phyloP scores from a whole-genome alignment of 108 stramenopile species.

The Parmales sp. region DNA sequence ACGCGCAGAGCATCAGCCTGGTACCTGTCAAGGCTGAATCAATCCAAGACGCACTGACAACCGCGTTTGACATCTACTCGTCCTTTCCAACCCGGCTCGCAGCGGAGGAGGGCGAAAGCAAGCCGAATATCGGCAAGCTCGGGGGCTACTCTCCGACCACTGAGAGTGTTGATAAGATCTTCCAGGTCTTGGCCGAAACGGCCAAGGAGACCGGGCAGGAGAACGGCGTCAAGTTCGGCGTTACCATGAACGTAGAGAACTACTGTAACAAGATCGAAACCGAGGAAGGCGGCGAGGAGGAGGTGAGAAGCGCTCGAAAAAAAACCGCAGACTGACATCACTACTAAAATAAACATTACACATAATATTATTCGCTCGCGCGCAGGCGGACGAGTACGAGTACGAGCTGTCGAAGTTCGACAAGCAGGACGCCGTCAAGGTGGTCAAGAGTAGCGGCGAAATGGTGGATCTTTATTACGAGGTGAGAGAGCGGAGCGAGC shows the following conservation, averaged over 20 bases:
- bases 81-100: neutral
- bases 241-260: neutral
- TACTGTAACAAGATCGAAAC: neutral
- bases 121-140: neutral
- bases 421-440: neutral
- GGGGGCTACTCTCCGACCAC: neutral
- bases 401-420: neutral
- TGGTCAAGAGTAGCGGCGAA: constrained; percentile 4
- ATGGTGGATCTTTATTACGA: neutral
- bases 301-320: neutral
- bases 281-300: constrained; percentile 10
- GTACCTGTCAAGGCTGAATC: neutral
- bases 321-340: no score
- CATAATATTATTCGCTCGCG: no score
- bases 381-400: neutral
- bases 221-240: neutral
- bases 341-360: no score
- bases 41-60: neutral
- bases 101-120: neutral
- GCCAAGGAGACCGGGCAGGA: neutral
- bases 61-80: neutral
- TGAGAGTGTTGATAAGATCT: neutral
- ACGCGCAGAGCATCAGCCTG: neutral
- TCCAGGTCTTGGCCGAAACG: neutral
- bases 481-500: no score